Evolutionary conservation across 768 basidiomycete genomes (phyloP), one percentile per base, ranked within the genome.

Genomic region (Hygrocybe coccinea): DNA sequence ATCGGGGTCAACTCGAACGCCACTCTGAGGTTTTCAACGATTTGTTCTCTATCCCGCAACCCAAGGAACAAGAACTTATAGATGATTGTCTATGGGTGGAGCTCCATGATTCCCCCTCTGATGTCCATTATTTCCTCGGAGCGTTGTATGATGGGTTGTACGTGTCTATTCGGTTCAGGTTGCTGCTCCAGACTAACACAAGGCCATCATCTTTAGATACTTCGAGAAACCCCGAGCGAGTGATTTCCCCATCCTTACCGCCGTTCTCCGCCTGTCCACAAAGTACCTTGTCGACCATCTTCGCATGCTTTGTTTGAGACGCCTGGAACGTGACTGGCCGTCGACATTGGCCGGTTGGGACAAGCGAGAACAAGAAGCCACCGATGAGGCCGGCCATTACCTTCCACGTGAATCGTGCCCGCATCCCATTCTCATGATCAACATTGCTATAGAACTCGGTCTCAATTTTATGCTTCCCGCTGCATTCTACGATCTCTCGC

Each of bases 91-190:
- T 72, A 0, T 79, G 73, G 56, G 79, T 89, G 29, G 79, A 81
- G 56, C 65, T 91, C 8, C 76, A 87, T 46, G 88, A 89, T 60
- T 71, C 75, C 50, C 82, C 86, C 0, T 78, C 80, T 7, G 88
- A 90, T 64, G 75, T 89, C 39, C 74, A 82, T 50, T 79, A 83
- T 64, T 80, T 91, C 34, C 66, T 90, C 39, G 71, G 74, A 33
- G 86, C 88, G 21, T 68, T 91, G 9, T 91, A 90, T 59, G 88
- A 91, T 57, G 89, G 88, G 47, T 64, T 89, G 88, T 89, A 62
- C 60, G 86, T 72, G 21, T 29, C n/a, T n/a, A 29, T 29, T 29
- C 8, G 3, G 29, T 29, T 29, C 29, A 29, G 29, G 29, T 29
- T 29, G 3, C 29, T 29, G 29, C 29, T 29, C 29, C 29, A 29